Base-by-base conservation (phyloP, 2,329 filamentous ascomycete genomes). In the Proliferodiscus dingleyae region DNA sequence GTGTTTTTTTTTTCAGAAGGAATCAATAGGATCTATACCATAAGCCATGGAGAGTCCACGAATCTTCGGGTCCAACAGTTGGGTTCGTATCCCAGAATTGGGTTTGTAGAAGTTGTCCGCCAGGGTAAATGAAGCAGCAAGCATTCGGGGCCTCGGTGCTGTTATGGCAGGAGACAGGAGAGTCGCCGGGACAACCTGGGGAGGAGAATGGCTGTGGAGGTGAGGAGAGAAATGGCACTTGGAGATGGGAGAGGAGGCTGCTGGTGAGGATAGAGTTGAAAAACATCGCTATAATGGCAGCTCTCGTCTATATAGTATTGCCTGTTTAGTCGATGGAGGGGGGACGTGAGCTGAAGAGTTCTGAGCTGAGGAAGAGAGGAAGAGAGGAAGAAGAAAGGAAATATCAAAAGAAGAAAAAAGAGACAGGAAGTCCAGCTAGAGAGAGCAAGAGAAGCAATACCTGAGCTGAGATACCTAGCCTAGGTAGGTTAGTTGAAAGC, bases 1-100 rank as follows among this genome's bases (percentile, higher is more conserved):
- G 29, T 22, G 41, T n/a, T n/a, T n/a, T n/a, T n/a, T n/a, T n/a
- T n/a, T n/a, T n/a, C n/a, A n/a, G n/a, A n/a, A 29, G 13, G 29
- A 24, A 16, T 4, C 45, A 38, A 22, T 11, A 19, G 41, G 10
- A 23, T 16, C 39, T 43, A 15, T 41, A 61, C 60, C 68, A 85
- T 7, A 89, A 71, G 1, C 84, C 84, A 60, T 89, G 85, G 32
- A 88, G 75, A 1, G 83, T 88, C 85, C 85, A 90, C 5, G 78
- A 81, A 60, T 87, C 76, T 40, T 65, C 66, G 2, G 85, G 84
- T 0, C 86, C 62, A 5, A 80, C 74, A 1, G 76, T 69, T 1
- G 84, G 84, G 50, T 75, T 65, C 1, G 78, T 75, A 59, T 89
- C 84, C 85, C 85, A 89, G 67, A 89, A 88, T 56, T 89, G 85